Conservation (phyloP, 805 yeast species). For the Candida orba region DNA sequence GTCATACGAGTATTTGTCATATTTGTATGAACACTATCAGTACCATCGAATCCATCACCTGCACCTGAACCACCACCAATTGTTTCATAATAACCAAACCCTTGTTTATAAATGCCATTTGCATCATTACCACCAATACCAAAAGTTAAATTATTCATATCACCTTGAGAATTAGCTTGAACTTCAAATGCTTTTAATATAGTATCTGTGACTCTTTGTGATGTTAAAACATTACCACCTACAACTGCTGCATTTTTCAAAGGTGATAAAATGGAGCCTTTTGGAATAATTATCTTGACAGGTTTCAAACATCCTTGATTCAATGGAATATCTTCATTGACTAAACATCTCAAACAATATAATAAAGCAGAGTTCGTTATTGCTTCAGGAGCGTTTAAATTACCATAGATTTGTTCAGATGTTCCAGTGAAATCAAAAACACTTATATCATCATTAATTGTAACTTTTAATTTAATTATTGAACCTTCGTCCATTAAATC, state of each 20-base stretch:
- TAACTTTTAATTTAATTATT: slow-evolving; percentile 47
- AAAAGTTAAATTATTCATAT: slow-evolving; percentile 90
- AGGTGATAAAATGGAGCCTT: slow-evolving; percentile 62
- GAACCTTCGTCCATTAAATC: slow-evolving; percentile 85
- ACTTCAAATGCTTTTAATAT: slow-evolving; percentile 79
- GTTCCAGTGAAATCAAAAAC: slow-evolving; percentile 82
- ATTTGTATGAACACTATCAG: slow-evolving; percentile 85
- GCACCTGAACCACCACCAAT: slow-evolving; percentile 97
- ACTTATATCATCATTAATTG: slow-evolving; percentile 46
- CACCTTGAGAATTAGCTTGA: slow-evolving; percentile 94
- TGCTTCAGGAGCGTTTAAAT: slow-evolving; percentile 88
- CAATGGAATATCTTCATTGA: slow-evolving; percentile 81
- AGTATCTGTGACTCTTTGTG: slow-evolving; percentile 89
- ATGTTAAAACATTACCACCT: slow-evolving; percentile 91
- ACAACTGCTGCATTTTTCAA: slow-evolving; percentile 86
- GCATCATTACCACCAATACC: slow-evolving; percentile 63
- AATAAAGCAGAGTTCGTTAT: slow-evolving; percentile 84
- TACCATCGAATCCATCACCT: slow-evolving; percentile 79
- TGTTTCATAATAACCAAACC: slow-evolving; percentile 90
- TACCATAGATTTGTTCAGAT: slow-evolving; percentile 81
- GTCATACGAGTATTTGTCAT: slow-evolving; percentile 93
- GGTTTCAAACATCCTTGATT: slow-evolving; percentile 91
- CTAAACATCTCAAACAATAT: slow-evolving; percentile 79
- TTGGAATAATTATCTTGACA: slow-evolving; percentile 57
- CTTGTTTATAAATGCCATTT: slow-evolving; percentile 44